Percentiles rank a stretch among this genome's conserved stretches.
Conservation (phyloP, 768 basidiomycete genomes). For the Lentinus tigrinus region DNA sequence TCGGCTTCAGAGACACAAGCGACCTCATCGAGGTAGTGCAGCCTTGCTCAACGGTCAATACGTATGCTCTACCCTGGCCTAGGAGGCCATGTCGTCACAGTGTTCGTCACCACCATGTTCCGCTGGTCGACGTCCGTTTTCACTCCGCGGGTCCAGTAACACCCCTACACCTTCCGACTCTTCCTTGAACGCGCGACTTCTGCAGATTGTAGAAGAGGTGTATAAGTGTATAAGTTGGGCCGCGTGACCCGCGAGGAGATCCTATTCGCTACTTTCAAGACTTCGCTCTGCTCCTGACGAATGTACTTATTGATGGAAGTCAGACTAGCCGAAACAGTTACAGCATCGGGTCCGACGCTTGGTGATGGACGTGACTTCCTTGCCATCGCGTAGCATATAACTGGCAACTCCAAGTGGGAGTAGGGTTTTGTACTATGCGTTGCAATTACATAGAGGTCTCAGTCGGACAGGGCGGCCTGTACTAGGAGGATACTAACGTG, state of each 20-base stretch:
- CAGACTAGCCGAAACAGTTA: too few species aligned
- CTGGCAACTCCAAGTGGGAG: too few species aligned
- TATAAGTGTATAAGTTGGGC: conserved; percentile 62
- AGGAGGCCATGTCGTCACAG: conserved; percentile 63
- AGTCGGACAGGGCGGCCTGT: too few species aligned
- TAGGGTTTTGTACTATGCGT: too few species aligned
- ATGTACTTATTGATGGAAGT: too few species aligned
- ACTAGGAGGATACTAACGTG: too few species aligned
- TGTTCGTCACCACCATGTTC: conserved; percentile 71
- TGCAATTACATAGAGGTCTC: too few species aligned
- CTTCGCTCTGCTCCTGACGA: too few species aligned
- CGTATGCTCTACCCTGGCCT: conserved; percentile 66
- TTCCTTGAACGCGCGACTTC: conserved; percentile 57
- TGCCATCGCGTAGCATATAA: too few species aligned
- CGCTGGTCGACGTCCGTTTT: conserved; percentile 73
- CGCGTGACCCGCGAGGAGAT: conserved; percentile 70
- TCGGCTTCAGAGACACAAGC: conserved; percentile 71
- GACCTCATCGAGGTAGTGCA: conserved; percentile 74
- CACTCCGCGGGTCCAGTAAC: conserved; percentile 55
- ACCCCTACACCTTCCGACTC: conserved; percentile 37
- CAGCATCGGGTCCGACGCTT: too few species aligned
- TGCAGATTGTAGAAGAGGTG: conserved; percentile 62
- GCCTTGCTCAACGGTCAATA: conserved; percentile 68
- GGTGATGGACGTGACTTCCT: too few species aligned
- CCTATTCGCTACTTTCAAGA: conserved; percentile 75